Evolutionary conservation across 768 basidiomycete genomes (phyloP).

Genomic region (Pisolithus tinctorius): DNA sequence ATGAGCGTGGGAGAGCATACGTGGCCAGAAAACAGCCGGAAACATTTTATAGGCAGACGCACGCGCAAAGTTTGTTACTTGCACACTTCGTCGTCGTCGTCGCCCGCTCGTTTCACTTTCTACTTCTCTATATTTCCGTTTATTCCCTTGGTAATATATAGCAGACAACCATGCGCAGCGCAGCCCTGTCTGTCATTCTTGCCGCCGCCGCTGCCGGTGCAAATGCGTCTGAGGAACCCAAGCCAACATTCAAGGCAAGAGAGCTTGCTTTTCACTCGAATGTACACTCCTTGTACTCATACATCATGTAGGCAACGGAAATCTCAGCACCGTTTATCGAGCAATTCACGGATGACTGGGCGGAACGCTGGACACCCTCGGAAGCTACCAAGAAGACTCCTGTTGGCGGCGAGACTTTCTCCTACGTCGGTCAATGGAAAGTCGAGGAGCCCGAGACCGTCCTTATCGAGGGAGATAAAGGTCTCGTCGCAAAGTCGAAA

Average conservation of each 20-base stretch:
- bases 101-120: constrained; percentile 32
- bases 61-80: constrained; percentile 4
- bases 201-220: constrained; percentile 61
- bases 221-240: constrained; percentile 53
- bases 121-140: constrained; percentile 12
- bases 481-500: constrained; percentile 92
- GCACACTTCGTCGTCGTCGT: constrained; percentile 22
- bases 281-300: background rate
- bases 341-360: constrained; percentile 91
- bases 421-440: constrained; percentile 95
- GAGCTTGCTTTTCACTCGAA: constrained; percentile 13
- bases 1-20: constrained; percentile 38
- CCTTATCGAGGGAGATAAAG: constrained; percentile 79
- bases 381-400: constrained; percentile 98
- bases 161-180: constrained; percentile 62
- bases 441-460: constrained; percentile 82
- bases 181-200: constrained; percentile 71
- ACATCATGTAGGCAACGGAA: constrained; percentile 49
- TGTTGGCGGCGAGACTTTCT: constrained; percentile 92
- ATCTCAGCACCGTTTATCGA: constrained; percentile 90
- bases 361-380: constrained; percentile 91
- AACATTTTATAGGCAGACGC: constrained; percentile 27
- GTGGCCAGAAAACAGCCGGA: constrained; percentile 34
- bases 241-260: constrained; percentile 61
- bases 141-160: constrained; percentile 52